Evolutionary conservation across 176 grass and related monocot genomes (phyloP).

Genomic region (Triticum dicoccoides): DNA sequence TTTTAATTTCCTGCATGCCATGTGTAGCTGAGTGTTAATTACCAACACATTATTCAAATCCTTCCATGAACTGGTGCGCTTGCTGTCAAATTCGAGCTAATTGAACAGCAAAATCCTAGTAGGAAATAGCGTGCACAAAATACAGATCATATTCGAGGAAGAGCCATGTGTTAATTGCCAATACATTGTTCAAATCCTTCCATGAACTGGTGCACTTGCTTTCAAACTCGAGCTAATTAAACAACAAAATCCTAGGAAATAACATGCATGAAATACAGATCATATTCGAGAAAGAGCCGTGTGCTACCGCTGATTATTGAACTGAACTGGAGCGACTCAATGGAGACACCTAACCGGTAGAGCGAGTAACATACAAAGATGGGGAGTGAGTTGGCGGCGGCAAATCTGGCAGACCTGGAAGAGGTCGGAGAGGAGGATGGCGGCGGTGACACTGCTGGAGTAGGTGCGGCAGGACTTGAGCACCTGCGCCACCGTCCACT

Average conservation of each 20-base stretch:
- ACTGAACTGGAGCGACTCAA: background rate
- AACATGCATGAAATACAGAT: background rate
- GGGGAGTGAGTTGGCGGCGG: background rate
- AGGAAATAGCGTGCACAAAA: too few relatives aligned
- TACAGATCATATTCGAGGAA: too few relatives aligned
- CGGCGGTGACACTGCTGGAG: constrained; percentile 78
- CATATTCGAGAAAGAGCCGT: background rate
- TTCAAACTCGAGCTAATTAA: background rate
- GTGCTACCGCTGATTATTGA: background rate
- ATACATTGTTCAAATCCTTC: background rate
- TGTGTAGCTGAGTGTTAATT: background rate
- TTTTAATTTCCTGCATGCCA: background rate
- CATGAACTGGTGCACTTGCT: background rate
- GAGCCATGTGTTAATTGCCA: background rate
- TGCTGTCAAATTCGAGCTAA: too few relatives aligned
- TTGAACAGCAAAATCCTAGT: too few relatives aligned
- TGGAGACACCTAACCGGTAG: background rate
- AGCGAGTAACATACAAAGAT: background rate
- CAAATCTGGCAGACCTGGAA: constrained; percentile 56
- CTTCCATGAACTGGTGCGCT: too few relatives aligned
- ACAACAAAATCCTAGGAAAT: background rate
- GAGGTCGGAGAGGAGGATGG: constrained; percentile 89
- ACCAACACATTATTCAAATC: background rate
- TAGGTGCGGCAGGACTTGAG: constrained; percentile 78
- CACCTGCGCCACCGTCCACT: constrained; percentile 64